phyloP scores from a whole-genome alignment of 2,329 filamentous ascomycete species.

The Lasiodiplodia theobromae region DNA sequence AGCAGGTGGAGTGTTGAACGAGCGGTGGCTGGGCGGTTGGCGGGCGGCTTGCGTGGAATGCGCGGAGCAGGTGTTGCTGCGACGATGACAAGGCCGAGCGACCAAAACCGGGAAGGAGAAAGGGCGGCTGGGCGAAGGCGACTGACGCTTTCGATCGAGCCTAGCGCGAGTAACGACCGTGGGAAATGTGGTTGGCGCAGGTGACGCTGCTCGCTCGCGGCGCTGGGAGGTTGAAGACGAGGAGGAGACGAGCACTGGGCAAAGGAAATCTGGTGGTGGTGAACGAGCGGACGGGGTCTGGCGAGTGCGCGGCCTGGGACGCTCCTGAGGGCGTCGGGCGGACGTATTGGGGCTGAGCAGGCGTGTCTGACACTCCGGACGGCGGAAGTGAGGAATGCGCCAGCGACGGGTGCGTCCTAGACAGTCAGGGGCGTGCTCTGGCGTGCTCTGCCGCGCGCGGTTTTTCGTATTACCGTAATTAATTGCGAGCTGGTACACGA shows the following conservation, averaged over 20 bases:
- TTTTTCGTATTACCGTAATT: constrained; percentile 28
- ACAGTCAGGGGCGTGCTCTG: constrained; percentile 27
- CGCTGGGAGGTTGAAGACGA: constrained; percentile 1
- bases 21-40: constrained; percentile 28
- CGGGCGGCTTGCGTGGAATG: constrained; percentile 20
- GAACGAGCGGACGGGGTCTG: constrained; percentile 22
- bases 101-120: constrained; percentile 25
- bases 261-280: constrained; percentile 23
- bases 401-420: constrained; percentile 18
- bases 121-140: constrained; percentile 18
- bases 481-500: constrained; percentile 21
- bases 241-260: constrained; percentile 8
- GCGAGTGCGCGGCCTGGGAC: constrained; percentile 15
- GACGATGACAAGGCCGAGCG: constrained; percentile 27
- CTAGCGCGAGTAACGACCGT: constrained; percentile 28
- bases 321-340: constrained; percentile 27
- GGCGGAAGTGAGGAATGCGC: constrained; percentile 25
- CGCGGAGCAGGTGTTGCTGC: constrained; percentile 29
- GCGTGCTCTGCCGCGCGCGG: constrained; percentile 19
- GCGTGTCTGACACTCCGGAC: constrained; percentile 25
- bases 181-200: constrained; percentile 10
- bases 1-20: constrained; percentile 19
- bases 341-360: constrained; percentile 29
- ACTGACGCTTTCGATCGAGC: constrained; percentile 17
- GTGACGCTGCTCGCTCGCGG: constrained; percentile 13